phyloP scores from a whole-genome alignment of 2,329 filamentous ascomycete genomes.

The Eutypa lata region DNA sequence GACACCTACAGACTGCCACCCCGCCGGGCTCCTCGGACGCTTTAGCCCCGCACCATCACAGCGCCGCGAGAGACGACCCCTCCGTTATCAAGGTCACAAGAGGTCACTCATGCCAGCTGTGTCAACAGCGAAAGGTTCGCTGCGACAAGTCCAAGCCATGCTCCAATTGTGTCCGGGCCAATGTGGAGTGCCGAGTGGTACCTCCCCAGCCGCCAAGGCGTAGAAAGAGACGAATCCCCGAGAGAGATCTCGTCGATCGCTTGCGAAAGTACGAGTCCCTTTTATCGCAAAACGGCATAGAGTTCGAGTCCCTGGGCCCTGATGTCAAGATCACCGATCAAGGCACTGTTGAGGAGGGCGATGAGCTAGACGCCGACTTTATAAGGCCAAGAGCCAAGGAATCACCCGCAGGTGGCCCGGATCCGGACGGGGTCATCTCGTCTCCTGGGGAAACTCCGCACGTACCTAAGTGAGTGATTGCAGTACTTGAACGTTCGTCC shows the following conservation, averaged over 20 bases:
- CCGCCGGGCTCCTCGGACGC: slow-evolving; percentile 24
- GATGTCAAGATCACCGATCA: slow-evolving; percentile 40
- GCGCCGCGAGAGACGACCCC: slow-evolving; percentile 29
- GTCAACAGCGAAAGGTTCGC: slow-evolving; percentile 73
- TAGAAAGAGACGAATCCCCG: slow-evolving; percentile 62
- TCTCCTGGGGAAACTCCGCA: slow-evolving; percentile 26
- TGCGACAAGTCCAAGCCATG: slow-evolving; percentile 73
- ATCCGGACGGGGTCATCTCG: slow-evolving; percentile 28
- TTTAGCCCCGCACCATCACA: slow-evolving; percentile 26
- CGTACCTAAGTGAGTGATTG: slow-evolving; percentile 21
- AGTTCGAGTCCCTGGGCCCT: slow-evolving; percentile 65
- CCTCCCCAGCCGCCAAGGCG: slow-evolving; percentile 55
- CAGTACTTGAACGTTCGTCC: background rate
- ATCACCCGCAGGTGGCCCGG: slow-evolving; percentile 44
- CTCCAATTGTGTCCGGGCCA: slow-evolving; percentile 62
- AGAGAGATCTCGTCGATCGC: slow-evolving; percentile 68
- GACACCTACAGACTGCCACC: slow-evolving; percentile 21
- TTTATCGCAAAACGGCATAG: slow-evolving; percentile 62
- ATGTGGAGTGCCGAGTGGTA: slow-evolving; percentile 59
- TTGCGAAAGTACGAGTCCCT: slow-evolving; percentile 66
- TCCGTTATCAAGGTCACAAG: slow-evolving; percentile 53
- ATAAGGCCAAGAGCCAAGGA: slow-evolving; percentile 46
- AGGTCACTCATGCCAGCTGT: slow-evolving; percentile 65
- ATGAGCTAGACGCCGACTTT: slow-evolving; percentile 55
- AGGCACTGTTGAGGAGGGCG: slow-evolving; percentile 46